A percentile compares a stretch with the other conserved stretches of the same genome.
These are phyloP conservation scores for Typha latifolia DNA, from an alignment of 176 grass and related monocot genomes.

Conservation along the genomic window DNA sequence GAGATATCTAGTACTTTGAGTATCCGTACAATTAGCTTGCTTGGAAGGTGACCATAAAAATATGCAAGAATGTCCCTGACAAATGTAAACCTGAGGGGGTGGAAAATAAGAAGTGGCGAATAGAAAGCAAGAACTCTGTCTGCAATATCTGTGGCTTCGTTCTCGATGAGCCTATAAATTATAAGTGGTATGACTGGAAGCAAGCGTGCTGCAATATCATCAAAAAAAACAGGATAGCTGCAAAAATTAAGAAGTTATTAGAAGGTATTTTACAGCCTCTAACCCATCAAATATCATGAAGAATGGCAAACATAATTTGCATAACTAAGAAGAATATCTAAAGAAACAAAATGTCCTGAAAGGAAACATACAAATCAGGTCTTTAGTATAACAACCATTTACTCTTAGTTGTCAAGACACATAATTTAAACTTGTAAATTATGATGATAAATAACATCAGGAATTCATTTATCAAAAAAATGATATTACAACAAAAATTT, in stretches of 20 bases:
- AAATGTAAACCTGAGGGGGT: constrained; percentile 91
- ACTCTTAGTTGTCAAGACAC: no score
- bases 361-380: no score
- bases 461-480: no score
- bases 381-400: no score
- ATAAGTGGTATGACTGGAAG: constrained; percentile 82
- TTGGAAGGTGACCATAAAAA: constrained; percentile 87
- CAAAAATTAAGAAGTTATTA: constrained; percentile 31
- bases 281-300: constrained; percentile 3
- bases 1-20: constrained; percentile 74
- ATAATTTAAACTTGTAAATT: no score
- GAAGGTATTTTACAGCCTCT: constrained; percentile 13
- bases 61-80: constrained; percentile 98
- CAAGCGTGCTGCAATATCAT: constrained; percentile 91
- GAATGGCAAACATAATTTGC: not conserved
- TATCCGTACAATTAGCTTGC: constrained; percentile 73
- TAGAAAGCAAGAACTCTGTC: constrained; percentile 84
- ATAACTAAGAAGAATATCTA: not conserved
- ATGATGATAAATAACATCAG: no score
- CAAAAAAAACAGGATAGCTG: constrained; percentile 92
- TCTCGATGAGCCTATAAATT: constrained; percentile 97
- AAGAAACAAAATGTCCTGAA: no score
- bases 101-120: constrained; percentile 73
- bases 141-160: constrained; percentile 70
- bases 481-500: no score